Base-by-base conservation (phyloP, 108 stramenopile genomes). In the Epithemia pelagica region DNA sequence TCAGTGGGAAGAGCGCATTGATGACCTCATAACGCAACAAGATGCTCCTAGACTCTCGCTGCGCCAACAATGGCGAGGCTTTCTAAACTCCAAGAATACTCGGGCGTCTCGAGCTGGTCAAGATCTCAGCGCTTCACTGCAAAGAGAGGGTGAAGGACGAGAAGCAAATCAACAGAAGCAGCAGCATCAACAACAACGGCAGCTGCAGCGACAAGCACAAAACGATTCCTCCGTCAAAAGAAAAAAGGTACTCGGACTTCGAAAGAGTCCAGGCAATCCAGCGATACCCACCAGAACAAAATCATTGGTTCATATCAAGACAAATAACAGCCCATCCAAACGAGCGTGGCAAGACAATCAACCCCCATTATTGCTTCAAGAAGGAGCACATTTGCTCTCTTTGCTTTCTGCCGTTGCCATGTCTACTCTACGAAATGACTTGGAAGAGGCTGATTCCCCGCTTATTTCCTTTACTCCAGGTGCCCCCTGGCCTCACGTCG, bases 331-430 rank as follows among this genome's bases (percentile, higher is more conserved):
- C 58, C 29, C 24, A 46, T 59, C 46, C 69, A 27, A 62, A 64
- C 46, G 26, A 20, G 54, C 65, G 1, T 66, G 54, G 65, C 26
- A 66, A 33, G 28, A 22, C 7, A 30, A 55, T 29, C 30, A 37
- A 27, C 65, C 65, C 22, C 58, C 67, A 30, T 58, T 84, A 0
- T 91, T 91, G 64, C 59, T 91, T 1, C 83, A 88, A 73, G 86
- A 85, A 73, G 73, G 65, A 28, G 81, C 83, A 2, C 89, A 91
- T 66, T 74, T 91, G 33, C 53, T 91, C 10, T 72, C 68, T 58
- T 71, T 88, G 24, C 37, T 88, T 25, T 75, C 71, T 29, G 89
- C 89, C 10, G 89, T 87, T 15, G 86, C 86, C 23, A 63, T 87
- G 58, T 76, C 78, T 1, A 84, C 84, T 22, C 62, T 87, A 3